These are phyloP conservation scores for Danielia oregonensis DNA, from an alignment of 805 yeast species.

Conservation along the genomic window DNA sequence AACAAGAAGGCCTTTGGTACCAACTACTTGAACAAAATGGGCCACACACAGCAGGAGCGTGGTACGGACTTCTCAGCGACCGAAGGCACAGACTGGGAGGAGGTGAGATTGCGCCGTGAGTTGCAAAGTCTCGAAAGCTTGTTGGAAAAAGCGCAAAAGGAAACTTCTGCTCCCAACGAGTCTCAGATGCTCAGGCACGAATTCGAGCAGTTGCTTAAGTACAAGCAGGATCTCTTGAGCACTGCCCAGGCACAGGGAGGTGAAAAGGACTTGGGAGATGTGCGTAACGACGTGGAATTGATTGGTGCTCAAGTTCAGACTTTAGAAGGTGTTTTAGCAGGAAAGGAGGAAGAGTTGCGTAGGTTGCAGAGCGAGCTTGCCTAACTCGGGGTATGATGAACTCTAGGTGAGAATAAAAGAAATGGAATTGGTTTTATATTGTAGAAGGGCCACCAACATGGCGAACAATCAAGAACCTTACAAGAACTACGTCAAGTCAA, in stretches of 20 bases:
- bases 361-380: slow-evolving; percentile 10
- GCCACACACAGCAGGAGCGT: slow-evolving; percentile 40
- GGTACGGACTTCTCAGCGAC: slow-evolving; percentile 74
- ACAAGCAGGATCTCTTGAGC: slow-evolving; percentile 60
- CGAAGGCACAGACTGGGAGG: slow-evolving; percentile 90
- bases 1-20: slow-evolving; percentile 46
- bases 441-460: too few relatives aligned
- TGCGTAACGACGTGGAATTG: slow-evolving; percentile 59
- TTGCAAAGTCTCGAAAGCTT: slow-evolving; percentile 69
- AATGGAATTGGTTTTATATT: too few relatives aligned
- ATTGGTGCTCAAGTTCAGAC: slow-evolving; percentile 75
- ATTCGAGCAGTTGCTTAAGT: slow-evolving; percentile 75
- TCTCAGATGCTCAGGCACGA: slow-evolving; percentile 49
- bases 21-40: slow-evolving; percentile 52
- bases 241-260: slow-evolving; percentile 7
- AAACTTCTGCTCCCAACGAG: slow-evolving; percentile 11
- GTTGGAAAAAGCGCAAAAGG: slow-evolving; percentile 47
- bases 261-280: slow-evolving; percentile 43
- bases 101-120: slow-evolving; percentile 76
- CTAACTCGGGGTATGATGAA: too few relatives aligned
- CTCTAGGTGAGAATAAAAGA: too few relatives aligned
- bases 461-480: too few relatives aligned
- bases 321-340: slow-evolving; percentile 63
- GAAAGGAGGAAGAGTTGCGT: slow-evolving; percentile 58
- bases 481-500: too few relatives aligned